These are phyloP conservation scores for Termitomyces sp. DNA, from an alignment of 1,284 basidiomycete genomes.

Conservation along the genomic window DNA sequence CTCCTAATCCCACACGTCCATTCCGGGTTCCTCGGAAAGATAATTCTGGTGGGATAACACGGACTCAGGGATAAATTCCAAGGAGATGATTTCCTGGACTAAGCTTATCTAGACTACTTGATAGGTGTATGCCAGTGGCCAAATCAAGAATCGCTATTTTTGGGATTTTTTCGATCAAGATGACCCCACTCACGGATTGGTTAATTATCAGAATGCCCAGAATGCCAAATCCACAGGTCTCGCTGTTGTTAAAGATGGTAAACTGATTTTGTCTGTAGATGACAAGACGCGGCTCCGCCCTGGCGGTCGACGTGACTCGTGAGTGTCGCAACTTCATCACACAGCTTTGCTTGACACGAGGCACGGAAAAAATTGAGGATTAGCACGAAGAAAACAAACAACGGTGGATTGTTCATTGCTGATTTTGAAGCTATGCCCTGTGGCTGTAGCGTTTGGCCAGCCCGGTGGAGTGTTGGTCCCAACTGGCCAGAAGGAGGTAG, in stretches of 20 bases:
- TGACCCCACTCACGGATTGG: conserved; percentile 66
- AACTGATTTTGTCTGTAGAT: conserved; percentile 59
- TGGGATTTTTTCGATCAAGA: conserved; percentile 55
- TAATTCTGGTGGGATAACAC: conserved; percentile 15
- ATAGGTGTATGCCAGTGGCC: not conserved
- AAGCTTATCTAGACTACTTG: conserved; percentile 1
- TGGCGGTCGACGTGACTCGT: conserved; percentile 65
- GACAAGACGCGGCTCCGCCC: conserved; percentile 42
- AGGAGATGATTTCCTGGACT: conserved; percentile 34
- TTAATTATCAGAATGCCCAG: conserved; percentile 45
- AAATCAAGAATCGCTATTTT: conserved; percentile 29
- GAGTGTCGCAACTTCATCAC: conserved; percentile 22
- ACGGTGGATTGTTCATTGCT: conserved; percentile 69
- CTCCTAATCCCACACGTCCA: not conserved
- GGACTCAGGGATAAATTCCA: conserved; percentile 28
- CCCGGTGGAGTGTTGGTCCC: conserved; percentile 56
- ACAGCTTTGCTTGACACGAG: not conserved
- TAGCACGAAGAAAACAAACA: conserved; percentile 58
- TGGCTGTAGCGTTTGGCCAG: conserved; percentile 81
- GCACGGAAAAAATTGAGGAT: conserved; percentile 59
- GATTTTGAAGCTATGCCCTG: conserved; percentile 73
- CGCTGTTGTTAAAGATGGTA: conserved; percentile 50
- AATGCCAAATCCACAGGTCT: conserved; percentile 46
- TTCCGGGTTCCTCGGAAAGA: not conserved
- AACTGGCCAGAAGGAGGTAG: conserved; percentile 65